These are phyloP conservation scores for Boechera divaricarpa DNA, from an alignment of 345 rosid species.

Conservation along the genomic window DNA sequence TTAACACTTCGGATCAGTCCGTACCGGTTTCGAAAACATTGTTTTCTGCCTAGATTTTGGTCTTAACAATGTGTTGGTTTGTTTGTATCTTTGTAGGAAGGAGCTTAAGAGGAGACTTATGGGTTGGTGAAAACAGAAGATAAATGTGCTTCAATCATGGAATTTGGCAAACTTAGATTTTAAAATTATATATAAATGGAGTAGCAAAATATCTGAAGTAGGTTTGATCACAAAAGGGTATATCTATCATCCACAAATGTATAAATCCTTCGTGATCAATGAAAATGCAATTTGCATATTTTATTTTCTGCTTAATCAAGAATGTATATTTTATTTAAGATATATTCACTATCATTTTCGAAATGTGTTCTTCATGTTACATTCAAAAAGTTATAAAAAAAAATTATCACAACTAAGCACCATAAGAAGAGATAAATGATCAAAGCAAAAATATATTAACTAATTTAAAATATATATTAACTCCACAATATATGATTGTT, in stretches of 20 bases:
- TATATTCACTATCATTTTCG: neutral
- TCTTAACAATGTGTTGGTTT: constrained; percentile 4
- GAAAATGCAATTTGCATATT: neutral
- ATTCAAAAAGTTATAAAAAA: neutral
- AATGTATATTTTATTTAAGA: neutral
- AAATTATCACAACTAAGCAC: neutral
- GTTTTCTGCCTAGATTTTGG: constrained; percentile 6
- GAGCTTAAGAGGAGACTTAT: constrained; percentile 69
- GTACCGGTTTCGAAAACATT: neutral
- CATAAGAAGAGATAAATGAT: neutral
- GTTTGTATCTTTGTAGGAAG: constrained; percentile 52
- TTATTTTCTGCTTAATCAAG: neutral
- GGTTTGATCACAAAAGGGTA: neutral
- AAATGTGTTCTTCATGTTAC: neutral
- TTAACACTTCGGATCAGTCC: neutral
- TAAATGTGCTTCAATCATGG: constrained; percentile 21
- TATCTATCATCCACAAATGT: neutral
- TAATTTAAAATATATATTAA: too few species aligned
- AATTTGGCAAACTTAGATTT: constrained; percentile 5
- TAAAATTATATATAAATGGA: neutral
- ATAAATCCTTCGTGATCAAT: neutral
- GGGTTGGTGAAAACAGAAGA: constrained; percentile 42
- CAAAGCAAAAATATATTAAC: too few species aligned
- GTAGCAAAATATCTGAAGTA: neutral
- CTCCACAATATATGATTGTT: too few species aligned